Evolutionary conservation across 805 yeast genomes (phyloP).

Genomic region (Candida bentonensis): DNA sequence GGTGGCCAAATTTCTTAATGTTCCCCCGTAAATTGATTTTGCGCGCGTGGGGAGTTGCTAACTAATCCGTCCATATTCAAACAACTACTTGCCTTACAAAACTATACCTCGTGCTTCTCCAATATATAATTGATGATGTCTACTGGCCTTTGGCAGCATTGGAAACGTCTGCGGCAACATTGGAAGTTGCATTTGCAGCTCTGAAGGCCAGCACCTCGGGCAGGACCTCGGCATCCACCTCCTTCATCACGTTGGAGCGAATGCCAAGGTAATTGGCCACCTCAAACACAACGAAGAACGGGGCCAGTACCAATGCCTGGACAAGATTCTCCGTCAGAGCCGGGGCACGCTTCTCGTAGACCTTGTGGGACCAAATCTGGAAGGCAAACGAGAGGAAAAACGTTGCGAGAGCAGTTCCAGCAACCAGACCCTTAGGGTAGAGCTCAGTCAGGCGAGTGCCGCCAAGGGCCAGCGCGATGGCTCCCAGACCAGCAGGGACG

Average conservation of each 20-base stretch:
- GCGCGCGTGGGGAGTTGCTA: too few species aligned
- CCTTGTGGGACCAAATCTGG: slow-evolving; percentile 73
- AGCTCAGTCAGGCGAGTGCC: slow-evolving; percentile 16
- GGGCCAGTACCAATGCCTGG: slow-evolving; percentile 84
- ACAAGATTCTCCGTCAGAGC: slow-evolving; percentile 70
- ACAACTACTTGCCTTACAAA: too few species aligned
- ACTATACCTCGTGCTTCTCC: too few species aligned
- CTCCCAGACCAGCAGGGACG: slow-evolving; percentile 20
- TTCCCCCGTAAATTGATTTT: too few species aligned
- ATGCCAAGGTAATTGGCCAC: slow-evolving; percentile 54
- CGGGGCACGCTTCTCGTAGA: slow-evolving; percentile 70
- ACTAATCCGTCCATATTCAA: too few species aligned
- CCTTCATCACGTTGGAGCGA: slow-evolving; percentile 34
- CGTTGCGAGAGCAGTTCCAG: slow-evolving; percentile 19
- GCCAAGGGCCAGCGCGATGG: slow-evolving; percentile 24
- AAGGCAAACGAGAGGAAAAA: slow-evolving; percentile 54
- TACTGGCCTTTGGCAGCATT: too few species aligned
- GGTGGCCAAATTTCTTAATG: too few species aligned
- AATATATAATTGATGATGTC: too few species aligned
- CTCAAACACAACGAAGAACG: slow-evolving; percentile 77
- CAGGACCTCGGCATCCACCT: slow-evolving; percentile 32
- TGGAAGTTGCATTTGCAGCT: too few species aligned
- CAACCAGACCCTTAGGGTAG: slow-evolving; percentile 18
- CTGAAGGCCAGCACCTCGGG: slow-evolving; percentile 17
- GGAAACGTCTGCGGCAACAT: too few species aligned